Evolutionary conservation across 441 rosid genomes (phyloP).

Genomic region (Metrosideros polymorpha): DNA sequence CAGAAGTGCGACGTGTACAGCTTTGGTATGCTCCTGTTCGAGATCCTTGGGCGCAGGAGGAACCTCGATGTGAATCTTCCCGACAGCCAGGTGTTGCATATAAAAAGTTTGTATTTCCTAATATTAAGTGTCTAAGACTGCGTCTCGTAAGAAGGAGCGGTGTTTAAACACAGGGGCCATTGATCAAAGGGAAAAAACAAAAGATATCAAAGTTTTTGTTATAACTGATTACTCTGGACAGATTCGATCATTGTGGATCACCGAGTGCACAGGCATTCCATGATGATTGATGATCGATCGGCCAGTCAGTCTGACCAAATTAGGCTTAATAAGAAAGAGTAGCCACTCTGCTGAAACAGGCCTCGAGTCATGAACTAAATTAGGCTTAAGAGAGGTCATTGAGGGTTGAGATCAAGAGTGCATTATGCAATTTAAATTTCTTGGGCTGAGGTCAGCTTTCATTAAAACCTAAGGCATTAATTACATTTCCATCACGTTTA

Average conservation of each 20-base stretch:
- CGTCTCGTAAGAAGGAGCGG: neutral
- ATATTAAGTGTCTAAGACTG: neutral
- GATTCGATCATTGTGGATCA: neutral
- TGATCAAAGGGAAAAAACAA: neutral
- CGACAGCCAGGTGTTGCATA: neutral
- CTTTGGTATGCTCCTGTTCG: conserved; percentile 15
- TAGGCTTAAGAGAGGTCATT: too few relatives aligned
- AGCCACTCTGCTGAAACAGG: neutral
- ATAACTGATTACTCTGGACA: neutral
- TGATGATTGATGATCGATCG: neutral
- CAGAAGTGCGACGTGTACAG: conserved; percentile 19
- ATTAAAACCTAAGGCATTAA: too few relatives aligned
- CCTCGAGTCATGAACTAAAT: too few relatives aligned
- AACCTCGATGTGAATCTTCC: neutral
- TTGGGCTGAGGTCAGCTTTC: too few relatives aligned
- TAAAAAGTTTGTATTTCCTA: neutral
- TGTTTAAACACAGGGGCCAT: neutral
- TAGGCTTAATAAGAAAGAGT: neutral
- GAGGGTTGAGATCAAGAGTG: too few relatives aligned
- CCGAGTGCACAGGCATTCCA: neutral
- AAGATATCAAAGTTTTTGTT: neutral
- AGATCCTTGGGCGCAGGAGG: conserved; percentile 9
- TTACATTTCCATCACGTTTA: too few relatives aligned
- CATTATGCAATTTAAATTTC: too few relatives aligned
- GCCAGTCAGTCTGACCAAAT: neutral